Evolutionary conservation across 2,329 filamentous ascomycete species (phyloP).

Genomic region (Coniochaeta ligniaria): DNA sequence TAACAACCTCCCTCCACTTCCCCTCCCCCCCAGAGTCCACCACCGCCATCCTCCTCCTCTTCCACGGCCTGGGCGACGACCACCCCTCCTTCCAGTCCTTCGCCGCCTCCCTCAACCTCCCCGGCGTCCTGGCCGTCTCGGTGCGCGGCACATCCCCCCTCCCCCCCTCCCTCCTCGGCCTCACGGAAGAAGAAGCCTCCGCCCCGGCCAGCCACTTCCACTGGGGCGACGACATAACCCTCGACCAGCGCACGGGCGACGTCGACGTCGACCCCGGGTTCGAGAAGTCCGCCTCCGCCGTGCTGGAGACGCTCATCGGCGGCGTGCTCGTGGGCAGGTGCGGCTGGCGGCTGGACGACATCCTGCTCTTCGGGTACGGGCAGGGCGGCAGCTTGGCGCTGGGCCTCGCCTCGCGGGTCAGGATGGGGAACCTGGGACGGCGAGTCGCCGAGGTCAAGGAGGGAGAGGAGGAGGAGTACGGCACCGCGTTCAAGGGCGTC

Average conservation of each 20-base stretch:
- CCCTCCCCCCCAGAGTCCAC: constrained; percentile 51
- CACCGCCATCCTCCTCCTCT: constrained; percentile 69
- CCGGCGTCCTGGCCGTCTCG: constrained; percentile 69
- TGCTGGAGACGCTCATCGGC: constrained; percentile 44
- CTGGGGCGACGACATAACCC: constrained; percentile 60
- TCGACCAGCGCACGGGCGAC: constrained; percentile 41
- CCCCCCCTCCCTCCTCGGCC: constrained; percentile 58
- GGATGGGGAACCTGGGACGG: constrained; percentile 12
- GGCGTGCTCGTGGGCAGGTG: constrained; percentile 45
- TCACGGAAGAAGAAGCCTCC: constrained; percentile 10
- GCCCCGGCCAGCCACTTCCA: constrained; percentile 37
- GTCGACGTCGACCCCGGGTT: constrained; percentile 59
- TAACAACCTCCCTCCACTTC: constrained; percentile 39
- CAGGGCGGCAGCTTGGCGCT: constrained; percentile 60
- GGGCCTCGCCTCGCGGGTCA: constrained; percentile 41
- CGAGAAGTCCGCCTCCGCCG: constrained; percentile 32
- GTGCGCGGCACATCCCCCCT: constrained; percentile 65
- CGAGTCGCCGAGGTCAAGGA: constrained; percentile 9
- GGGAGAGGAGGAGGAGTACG: constrained; percentile 8
- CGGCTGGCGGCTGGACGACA: constrained; percentile 52
- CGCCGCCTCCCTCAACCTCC: constrained; percentile 61
- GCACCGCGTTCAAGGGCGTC: constrained; percentile 35
- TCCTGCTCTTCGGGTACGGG: constrained; percentile 60
- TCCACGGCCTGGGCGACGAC: constrained; percentile 79
- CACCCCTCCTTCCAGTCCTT: constrained; percentile 62